Evolutionary conservation across 805 yeast species (phyloP).

Genomic region (Lipomyces orientalis): DNA sequence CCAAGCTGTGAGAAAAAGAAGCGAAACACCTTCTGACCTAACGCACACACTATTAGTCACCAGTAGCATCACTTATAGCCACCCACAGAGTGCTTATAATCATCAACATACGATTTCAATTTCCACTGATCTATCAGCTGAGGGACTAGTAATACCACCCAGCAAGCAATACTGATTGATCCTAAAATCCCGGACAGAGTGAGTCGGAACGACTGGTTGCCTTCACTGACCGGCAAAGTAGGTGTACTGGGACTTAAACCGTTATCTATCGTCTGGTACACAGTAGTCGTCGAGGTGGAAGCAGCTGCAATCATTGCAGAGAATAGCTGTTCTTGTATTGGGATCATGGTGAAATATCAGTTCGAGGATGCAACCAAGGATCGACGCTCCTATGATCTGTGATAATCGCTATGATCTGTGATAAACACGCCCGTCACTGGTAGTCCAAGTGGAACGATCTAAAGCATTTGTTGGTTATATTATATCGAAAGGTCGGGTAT

Average conservation of each 20-base stretch:
- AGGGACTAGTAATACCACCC: conserved; percentile 77
- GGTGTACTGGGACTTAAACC: background rate
- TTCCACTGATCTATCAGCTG: conserved; percentile 84
- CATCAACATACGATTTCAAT: conserved; percentile 50
- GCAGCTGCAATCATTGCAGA: background rate
- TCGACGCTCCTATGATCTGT: background rate
- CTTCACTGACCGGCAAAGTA: background rate
- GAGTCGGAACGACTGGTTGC: conserved; percentile 8
- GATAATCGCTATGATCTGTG: background rate
- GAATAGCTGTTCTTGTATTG: background rate
- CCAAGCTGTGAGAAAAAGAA: conserved; percentile 72
- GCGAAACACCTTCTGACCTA: conserved; percentile 78
- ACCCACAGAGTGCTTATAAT: background rate
- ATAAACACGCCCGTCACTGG: background rate
- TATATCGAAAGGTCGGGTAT: background rate
- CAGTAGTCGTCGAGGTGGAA: background rate
- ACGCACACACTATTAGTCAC: background rate
- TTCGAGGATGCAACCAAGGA: background rate
- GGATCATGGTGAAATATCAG: background rate
- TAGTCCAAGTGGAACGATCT: background rate
- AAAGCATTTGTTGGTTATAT: background rate
- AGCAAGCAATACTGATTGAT: conserved; percentile 73
- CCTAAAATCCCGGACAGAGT: conserved; percentile 52
- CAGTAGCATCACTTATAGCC: background rate
- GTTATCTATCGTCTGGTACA: background rate